These are phyloP conservation scores for Neurospora discreta DNA, from an alignment of 495 filamentous ascomycete genomes.

Conservation along the genomic window DNA sequence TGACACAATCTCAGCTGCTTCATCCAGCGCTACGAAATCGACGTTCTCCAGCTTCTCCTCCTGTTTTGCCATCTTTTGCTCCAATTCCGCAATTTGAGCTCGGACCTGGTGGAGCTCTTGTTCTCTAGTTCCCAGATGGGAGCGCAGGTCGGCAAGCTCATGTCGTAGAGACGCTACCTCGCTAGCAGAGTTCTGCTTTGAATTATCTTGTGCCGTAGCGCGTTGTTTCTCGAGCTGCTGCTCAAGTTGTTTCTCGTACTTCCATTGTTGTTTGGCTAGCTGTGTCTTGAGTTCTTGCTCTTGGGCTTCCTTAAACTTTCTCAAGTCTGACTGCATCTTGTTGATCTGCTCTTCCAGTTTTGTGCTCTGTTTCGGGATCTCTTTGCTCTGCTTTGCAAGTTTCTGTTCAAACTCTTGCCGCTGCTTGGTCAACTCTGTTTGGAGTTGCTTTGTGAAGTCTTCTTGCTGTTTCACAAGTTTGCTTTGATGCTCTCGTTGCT, in stretches of 20 bases:
- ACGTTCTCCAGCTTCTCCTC: constrained; percentile 3
- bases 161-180: neutral
- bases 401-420: neutral
- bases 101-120: neutral
- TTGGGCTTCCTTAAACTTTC: neutral
- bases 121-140: neutral
- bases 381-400: neutral
- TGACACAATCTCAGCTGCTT: neutral
- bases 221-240: neutral
- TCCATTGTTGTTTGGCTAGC: neutral
- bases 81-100: neutral
- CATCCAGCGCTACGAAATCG: constrained; percentile 4
- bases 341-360: constrained; percentile 2
- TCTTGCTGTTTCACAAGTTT: neutral
- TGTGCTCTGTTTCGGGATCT: constrained; percentile 1
- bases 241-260: neutral
- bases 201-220: neutral
- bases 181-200: neutral
- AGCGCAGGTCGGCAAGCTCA: neutral
- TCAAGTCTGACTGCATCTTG: neutral
- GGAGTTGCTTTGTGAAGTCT: neutral
- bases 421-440: constrained; percentile 3
- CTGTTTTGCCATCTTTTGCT: constrained; percentile 1
- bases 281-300: neutral
- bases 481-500: neutral